phyloP scores from a whole-genome alignment of 2,329 filamentous ascomycete genomes.

The Sclerotinia trifoliorum region DNA sequence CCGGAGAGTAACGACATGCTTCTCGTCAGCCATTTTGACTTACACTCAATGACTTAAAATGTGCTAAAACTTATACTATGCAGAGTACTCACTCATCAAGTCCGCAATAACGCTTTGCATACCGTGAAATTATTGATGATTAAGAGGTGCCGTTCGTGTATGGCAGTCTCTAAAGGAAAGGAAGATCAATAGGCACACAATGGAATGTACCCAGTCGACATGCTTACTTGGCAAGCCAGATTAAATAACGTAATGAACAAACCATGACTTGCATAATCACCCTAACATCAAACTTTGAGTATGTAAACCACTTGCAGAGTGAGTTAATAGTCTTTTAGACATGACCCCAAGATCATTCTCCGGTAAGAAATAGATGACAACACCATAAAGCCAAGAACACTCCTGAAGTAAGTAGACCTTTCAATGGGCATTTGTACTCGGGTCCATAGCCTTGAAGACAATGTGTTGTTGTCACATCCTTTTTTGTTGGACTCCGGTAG shows the following conservation, averaged over 20 bases:
- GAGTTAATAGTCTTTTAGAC: neutral
- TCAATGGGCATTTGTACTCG: neutral
- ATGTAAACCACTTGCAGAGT: neutral
- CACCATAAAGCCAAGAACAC: neutral
- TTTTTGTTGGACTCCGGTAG: neutral
- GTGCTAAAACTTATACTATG: neutral
- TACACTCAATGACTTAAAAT: neutral
- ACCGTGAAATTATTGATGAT: neutral
- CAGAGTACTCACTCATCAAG: neutral
- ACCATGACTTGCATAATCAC: neutral
- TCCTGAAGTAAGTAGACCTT: neutral
- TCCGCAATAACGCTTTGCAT: neutral
- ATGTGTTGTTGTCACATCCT: neutral
- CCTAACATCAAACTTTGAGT: neutral
- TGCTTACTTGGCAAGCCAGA: neutral
- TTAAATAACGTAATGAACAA: neutral
- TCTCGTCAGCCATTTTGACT: neutral
- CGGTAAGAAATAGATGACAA: neutral
- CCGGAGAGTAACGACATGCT: constrained; percentile 5
- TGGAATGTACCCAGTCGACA: neutral
- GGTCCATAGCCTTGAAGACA: neutral
- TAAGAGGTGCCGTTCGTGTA: neutral
- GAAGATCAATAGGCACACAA: neutral
- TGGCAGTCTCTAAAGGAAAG: neutral
- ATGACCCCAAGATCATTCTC: neutral